Base-by-base conservation (phyloP, 352 stramenopile genomes). In the Globisporangium mamillatum region DNA sequence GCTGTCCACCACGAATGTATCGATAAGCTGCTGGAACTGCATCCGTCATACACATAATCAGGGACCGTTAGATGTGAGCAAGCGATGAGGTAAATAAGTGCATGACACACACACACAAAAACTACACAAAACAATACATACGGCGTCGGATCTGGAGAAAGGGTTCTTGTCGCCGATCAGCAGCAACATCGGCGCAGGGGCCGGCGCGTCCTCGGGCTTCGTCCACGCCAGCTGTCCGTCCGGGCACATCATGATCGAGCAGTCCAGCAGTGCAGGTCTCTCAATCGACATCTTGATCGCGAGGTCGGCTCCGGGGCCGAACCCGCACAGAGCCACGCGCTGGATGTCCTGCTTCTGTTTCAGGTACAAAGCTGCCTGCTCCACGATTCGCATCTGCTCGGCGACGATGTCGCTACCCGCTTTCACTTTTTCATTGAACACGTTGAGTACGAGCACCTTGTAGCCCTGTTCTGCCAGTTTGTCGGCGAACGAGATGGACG, bases 401-500 rank as follows among this genome's bases (percentile, higher is more conserved):
- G 16, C 50, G 0, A 71, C 54, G 2, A 71, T 63, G 1, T 50
- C 38, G 29, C 41, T 58, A 2, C 55, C 67, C 34, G 66, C 71
- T 10, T 25, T 27, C 29, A 8, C 46, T 44, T 76, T 70, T 22
- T 57, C 59, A 22, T 65, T 62, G 46, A 81, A 81, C 32, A 86
- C 58, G 67, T 87, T 76, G 61, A 92, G 64, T 60, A 92, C 85
- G 53, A 95, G 68, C 61, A 96, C 87, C 66, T 96, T 95, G 75
- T 95, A 96, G 60, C 87, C 86, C 68, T 96, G 89, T 64, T 96
- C 89, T 3, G 87, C 87, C 58, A 96, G 72, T 54, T 94, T 94
- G 69, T 96, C 89, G 4, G 89, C 89, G 68, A 95, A 96, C 4
- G 84, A 86, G 60, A 91, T 72, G 52, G 74, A 79, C 22, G 84